These are phyloP conservation scores for Penicillium angulare DNA, from an alignment of 495 filamentous ascomycete genomes.

Conservation along the genomic window DNA sequence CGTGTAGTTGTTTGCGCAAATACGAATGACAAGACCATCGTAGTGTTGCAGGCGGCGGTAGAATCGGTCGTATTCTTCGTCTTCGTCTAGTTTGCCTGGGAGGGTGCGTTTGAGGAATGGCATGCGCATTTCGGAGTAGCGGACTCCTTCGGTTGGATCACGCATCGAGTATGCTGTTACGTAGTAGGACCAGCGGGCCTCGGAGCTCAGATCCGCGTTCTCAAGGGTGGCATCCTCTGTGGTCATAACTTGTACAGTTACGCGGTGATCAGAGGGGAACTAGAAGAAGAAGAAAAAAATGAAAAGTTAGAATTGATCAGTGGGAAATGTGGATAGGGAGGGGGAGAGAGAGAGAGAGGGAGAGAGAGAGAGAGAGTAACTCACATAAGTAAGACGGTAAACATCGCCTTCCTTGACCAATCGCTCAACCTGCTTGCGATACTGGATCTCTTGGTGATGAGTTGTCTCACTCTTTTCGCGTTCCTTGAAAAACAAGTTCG, in stretches of 20 bases:
- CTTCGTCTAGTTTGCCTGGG: conserved; percentile 51
- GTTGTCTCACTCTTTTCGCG: conserved; percentile 78
- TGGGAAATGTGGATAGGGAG: conserved; percentile 6
- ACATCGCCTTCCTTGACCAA: conserved; percentile 86
- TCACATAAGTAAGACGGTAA: conserved; percentile 81
- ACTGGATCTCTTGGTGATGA: conserved; percentile 77
- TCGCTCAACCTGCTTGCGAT: conserved; percentile 83
- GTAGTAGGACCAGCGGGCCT: conserved; percentile 84
- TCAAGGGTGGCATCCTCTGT: conserved; percentile 81
- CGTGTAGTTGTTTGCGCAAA: conserved; percentile 79
- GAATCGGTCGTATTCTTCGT: conserved; percentile 48
- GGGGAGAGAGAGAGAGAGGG: too few species aligned
- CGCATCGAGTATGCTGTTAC: conserved; percentile 84
- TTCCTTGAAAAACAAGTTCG: conserved; percentile 77
- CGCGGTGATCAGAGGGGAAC: conserved; percentile 57
- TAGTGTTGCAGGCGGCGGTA: conserved; percentile 58
- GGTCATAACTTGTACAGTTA: conserved; percentile 68
- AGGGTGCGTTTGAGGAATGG: conserved; percentile 75
- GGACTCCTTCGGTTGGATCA: conserved; percentile 85
- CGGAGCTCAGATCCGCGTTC: conserved; percentile 52
- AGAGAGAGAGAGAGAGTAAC: too few species aligned
- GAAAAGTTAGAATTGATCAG: conserved; percentile 13
- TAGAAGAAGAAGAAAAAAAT: conserved; percentile 33
- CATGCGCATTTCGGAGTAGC: conserved; percentile 59
- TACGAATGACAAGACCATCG: conserved; percentile 74